Evolutionary conservation across 768 basidiomycete species (phyloP).

Genomic region (Pisolithus microcarpus): DNA sequence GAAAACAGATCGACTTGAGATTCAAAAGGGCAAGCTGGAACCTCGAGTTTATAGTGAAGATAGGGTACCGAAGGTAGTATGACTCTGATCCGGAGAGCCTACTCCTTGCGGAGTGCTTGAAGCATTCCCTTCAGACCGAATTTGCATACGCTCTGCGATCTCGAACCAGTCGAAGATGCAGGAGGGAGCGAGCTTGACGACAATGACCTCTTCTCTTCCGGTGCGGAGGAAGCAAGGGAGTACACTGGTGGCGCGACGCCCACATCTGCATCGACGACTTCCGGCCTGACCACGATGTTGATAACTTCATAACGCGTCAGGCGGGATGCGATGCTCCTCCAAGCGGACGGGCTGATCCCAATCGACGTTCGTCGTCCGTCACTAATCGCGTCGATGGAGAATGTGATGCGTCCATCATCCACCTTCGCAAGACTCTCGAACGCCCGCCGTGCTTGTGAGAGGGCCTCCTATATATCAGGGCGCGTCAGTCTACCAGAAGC

Average conservation of each 20-base stretch:
- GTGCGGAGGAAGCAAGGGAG: constrained; percentile 1
- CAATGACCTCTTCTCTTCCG: background rate
- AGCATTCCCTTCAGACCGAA: background rate
- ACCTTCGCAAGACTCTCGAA: constrained; percentile 36
- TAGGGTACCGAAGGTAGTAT: too few species aligned
- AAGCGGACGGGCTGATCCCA: constrained; percentile 47
- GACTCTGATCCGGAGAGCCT: too few species aligned
- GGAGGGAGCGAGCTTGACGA: background rate
- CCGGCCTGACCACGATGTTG: constrained; percentile 34
- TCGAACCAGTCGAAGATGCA: too few species aligned
- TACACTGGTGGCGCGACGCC: constrained; percentile 36
- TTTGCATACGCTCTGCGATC: background rate
- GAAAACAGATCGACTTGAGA: too few species aligned
- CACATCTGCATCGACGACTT: constrained; percentile 19
- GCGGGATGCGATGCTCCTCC: constrained; percentile 36
- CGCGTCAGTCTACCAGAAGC: background rate
- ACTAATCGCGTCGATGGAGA: constrained; percentile 32
- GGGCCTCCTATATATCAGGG: constrained; percentile 34
- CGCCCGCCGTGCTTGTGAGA: constrained; percentile 43
- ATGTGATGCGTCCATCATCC: constrained; percentile 36
- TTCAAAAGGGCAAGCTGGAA: too few species aligned
- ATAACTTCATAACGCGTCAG: constrained; percentile 43
- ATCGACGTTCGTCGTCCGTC: constrained; percentile 30
- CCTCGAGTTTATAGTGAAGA: too few species aligned
- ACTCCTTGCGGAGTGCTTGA: background rate